Conservation (phyloP, 2,329 filamentous ascomycete genomes). For the Phaeosphaeria sp. region DNA sequence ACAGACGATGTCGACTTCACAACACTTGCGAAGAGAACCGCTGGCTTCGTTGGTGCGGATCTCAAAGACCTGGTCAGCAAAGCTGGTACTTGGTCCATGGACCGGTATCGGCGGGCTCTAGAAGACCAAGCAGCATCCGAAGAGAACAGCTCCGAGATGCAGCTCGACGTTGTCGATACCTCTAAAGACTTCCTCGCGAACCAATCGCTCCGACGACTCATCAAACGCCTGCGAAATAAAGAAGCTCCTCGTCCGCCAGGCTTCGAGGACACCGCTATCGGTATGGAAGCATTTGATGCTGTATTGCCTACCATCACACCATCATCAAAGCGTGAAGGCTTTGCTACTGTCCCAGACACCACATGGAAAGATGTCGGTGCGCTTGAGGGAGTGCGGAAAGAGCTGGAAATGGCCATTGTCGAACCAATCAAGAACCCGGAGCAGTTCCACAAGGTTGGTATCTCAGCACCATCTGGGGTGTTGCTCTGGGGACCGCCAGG, state of each 20-base stretch:
- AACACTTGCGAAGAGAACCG: conserved; percentile 79
- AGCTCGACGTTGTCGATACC: conserved; percentile 41
- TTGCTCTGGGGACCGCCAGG: conserved; percentile 96
- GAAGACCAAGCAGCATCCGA: conserved; percentile 46
- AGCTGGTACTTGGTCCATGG: conserved; percentile 69
- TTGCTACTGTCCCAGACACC: conserved; percentile 90
- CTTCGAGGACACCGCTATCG: conserved; percentile 63
- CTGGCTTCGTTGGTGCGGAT: conserved; percentile 93
- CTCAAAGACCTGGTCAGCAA: conserved; percentile 74
- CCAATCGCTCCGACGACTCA: conserved; percentile 2
- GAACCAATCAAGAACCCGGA: conserved; percentile 85
- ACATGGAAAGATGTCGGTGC: conserved; percentile 95
- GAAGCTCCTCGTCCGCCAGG: conserved; percentile 61
- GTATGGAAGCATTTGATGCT: conserved; percentile 72
- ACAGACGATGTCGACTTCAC: conserved; percentile 75
- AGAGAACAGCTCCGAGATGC: conserved; percentile 60
- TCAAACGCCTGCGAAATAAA: conserved; percentile 52
- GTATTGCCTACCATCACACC: conserved; percentile 79
- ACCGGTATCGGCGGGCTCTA: conserved; percentile 63
- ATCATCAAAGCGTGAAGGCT: conserved; percentile 89
- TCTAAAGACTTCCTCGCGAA: not conserved
- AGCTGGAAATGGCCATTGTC: conserved; percentile 85
- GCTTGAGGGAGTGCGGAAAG: conserved; percentile 76
- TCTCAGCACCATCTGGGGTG: conserved; percentile 82
- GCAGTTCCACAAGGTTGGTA: conserved; percentile 76